phyloP scores from a whole-genome alignment of 2,329 filamentous ascomycete genomes.

The Fusarium luffae region DNA sequence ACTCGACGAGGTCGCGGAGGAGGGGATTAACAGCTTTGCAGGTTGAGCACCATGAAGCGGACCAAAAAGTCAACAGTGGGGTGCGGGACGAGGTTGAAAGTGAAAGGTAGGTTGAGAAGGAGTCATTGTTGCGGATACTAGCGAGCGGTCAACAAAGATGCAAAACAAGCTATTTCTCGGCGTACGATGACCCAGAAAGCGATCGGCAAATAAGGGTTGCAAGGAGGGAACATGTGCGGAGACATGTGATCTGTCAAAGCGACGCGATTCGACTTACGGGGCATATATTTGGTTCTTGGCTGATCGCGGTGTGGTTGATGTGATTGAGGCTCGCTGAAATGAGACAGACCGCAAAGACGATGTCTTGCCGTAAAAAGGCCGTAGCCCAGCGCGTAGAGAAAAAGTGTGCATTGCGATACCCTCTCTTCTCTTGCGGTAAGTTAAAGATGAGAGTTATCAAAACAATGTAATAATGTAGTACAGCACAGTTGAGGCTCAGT shows the following conservation, averaged over 20 bases:
- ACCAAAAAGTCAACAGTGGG: conserved; percentile 71
- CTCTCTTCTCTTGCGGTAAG: not conserved
- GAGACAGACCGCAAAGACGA: conserved; percentile 6
- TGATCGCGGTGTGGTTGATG: conserved; percentile 40
- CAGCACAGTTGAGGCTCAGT: conserved; percentile 12
- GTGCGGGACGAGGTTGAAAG: conserved; percentile 63
- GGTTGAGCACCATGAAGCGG: conserved; percentile 66
- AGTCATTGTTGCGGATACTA: conserved; percentile 65
- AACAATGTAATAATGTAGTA: not conserved
- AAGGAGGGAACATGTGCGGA: conserved; percentile 19
- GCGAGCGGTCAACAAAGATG: conserved; percentile 19
- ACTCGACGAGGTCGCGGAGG: conserved; percentile 59
- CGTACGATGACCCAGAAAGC: conserved; percentile 12
- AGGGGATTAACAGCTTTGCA: conserved; percentile 64
- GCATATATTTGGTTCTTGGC: conserved; percentile 52
- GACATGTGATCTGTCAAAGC: conserved; percentile 23
- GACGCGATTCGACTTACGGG: conserved; percentile 46
- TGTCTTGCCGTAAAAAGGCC: conserved; percentile 14
- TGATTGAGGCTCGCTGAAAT: conserved; percentile 32
- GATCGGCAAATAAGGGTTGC: conserved; percentile 40
- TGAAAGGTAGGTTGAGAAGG: conserved; percentile 67
- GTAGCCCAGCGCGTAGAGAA: conserved; percentile 14
- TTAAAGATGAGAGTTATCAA: not conserved
- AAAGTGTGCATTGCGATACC: conserved; percentile 11
- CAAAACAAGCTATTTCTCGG: conserved; percentile 19